Evolutionary conservation across 2,329 filamentous ascomycete genomes (phyloP).

Genomic region (Cladosporium sp.): DNA sequence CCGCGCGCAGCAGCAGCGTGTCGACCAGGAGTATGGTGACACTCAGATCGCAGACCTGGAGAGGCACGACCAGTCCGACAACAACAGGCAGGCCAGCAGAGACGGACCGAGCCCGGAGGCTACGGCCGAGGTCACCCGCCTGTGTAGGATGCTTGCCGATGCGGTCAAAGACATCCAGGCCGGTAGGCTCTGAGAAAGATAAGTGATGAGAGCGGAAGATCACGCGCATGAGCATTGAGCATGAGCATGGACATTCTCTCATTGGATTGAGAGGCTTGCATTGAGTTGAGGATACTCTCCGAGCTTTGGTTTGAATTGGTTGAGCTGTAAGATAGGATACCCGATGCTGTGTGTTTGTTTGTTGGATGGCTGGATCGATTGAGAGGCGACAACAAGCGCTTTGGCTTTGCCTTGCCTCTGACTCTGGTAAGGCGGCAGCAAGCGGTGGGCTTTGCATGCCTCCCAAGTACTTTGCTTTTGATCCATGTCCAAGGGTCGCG

Average conservation of each 20-base stretch:
- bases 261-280: not conserved
- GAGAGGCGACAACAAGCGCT: too few species aligned
- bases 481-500: too few species aligned
- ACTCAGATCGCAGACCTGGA: not conserved
- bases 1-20: not conserved
- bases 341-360: not conserved
- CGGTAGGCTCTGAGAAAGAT: too few species aligned
- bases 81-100: too few species aligned
- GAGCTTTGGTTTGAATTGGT: not conserved
- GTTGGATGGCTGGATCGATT: not conserved
- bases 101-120: not conserved
- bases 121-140: not conserved
- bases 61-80: not conserved
- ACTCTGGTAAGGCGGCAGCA: not conserved
- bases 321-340: not conserved
- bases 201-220: not conserved
- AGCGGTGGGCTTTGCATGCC: not conserved
- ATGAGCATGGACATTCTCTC: not conserved
- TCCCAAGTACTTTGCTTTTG: not conserved
- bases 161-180: not conserved
- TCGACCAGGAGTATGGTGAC: conserved; percentile 3
- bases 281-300: not conserved
- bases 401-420: not conserved
- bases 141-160: not conserved
- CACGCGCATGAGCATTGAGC: not conserved